A percentile compares a stretch with the other conserved stretches of the same genome.
Evolutionary conservation across 1,139 yeast genomes (phyloP).

Genomic region (Kluyveromyces sp.): DNA sequence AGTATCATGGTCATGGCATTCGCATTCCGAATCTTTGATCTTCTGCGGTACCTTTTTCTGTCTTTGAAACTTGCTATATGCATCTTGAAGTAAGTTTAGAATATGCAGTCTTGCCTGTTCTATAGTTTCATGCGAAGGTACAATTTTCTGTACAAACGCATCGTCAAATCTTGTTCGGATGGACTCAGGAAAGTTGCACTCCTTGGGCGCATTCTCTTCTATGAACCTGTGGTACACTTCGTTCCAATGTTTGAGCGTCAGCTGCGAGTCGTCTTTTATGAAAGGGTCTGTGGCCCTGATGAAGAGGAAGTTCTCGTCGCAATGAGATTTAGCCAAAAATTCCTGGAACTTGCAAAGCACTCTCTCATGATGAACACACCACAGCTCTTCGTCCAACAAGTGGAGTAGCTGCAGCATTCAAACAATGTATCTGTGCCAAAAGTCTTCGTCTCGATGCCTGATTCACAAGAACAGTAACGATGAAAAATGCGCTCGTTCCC

Average conservation of each 20-base stretch:
- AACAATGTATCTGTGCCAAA: not conserved
- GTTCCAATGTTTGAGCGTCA: conserved; percentile 19
- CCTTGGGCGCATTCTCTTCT: conserved; percentile 24
- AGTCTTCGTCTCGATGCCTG: not conserved
- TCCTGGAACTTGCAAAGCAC: conserved; percentile 15
- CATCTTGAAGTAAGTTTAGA: conserved; percentile 23
- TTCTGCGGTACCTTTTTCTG: not conserved
- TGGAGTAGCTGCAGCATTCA: conserved; percentile 3
- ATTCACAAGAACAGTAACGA: too few relatives aligned
- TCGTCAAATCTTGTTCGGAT: conserved; percentile 21
- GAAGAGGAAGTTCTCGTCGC: conserved; percentile 30
- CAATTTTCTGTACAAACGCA: conserved; percentile 11
- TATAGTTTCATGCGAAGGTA: conserved; percentile 20
- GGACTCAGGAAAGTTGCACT: conserved; percentile 29
- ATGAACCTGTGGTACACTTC: conserved; percentile 23
- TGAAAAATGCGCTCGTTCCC: too few relatives aligned
- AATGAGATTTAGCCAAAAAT: conserved; percentile 23
- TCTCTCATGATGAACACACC: conserved; percentile 3
- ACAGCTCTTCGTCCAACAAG: conserved; percentile 3
- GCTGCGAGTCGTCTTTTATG: conserved; percentile 8
- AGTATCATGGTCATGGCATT: not conserved
- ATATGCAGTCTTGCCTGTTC: conserved; percentile 25
- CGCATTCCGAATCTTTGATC: not conserved
- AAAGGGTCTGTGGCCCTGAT: conserved; percentile 12
- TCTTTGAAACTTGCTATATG: conserved; percentile 16